Evolutionary conservation across 2,329 filamentous ascomycete genomes (phyloP), one percentile per base, ranked within the genome.

Genomic region (Fusarium pseudonygamai): DNA sequence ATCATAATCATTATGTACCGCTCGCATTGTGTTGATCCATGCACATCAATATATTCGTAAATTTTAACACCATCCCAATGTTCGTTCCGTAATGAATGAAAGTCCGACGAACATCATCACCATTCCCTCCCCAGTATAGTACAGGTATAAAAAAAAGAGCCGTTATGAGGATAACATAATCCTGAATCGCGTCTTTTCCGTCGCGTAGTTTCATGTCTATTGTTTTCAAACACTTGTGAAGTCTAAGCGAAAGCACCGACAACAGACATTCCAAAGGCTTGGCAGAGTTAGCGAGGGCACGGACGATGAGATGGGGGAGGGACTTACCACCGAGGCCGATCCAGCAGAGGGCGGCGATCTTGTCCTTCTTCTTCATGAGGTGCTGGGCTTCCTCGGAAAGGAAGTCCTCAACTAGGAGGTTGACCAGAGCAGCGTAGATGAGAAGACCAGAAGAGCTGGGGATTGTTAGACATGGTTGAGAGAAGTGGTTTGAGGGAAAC

Each of bases 331-430:
- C 87, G 6, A 85, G 76, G 39, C 88, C 80, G 20, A 89, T 84
- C 74, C 79, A 88, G 60, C 74, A 69, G 76, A 91, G 89, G 0
- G 89, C 89, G 5, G 78, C 73, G 36, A 85, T 87, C 82, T 88
- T 89, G 60, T 87, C 84, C 71, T 84, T 87, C 75, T 83, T 85
- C 7, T 81, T 86, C 84, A 91, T 80, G 5, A 83, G 78, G n/a
- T 80, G 78, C 56, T 83, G 81, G 0, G 86, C 86, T 76, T 89
- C 87, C 59, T 89, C 87, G 0, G 89, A 91, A 24, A 92, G 82
- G 81, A 92, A 92, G 77, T 92, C 90, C 75, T 91, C 89, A 9
- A 89, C 89, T 40, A 92, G 80, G 36, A 92, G 80, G 77, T 92
- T 90, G 5, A 92, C 90, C 12, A 91, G 82, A 5, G 90, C 88